Conservation (phyloP, 805 yeast species). For the Tetrapisispora arboricola region DNA sequence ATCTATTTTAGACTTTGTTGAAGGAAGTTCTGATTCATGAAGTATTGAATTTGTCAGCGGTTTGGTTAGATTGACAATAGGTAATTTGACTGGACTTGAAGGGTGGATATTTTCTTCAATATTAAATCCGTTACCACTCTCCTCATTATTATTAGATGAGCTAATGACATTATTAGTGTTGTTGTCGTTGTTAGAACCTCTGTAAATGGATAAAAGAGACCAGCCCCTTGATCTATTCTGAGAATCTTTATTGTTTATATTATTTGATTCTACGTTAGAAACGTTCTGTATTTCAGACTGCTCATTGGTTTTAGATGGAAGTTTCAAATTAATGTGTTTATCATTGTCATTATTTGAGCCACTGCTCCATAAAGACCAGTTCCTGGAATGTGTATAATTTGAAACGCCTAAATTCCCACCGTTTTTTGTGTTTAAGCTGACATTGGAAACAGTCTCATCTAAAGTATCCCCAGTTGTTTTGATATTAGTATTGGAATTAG, state of each 20-base stretch:
- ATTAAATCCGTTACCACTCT: too few relatives aligned
- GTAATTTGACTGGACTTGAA: not conserved
- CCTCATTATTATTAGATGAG: too few relatives aligned
- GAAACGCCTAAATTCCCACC: not conserved
- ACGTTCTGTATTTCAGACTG: not conserved
- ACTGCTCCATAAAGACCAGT: constrained; percentile 3
- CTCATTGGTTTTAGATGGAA: not conserved
- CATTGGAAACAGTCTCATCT: not conserved
- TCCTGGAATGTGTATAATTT: not conserved
- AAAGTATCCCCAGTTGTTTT: not conserved
- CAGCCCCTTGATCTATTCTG: constrained; percentile 9
- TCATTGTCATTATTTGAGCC: not conserved
- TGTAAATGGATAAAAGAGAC: constrained; percentile 15
- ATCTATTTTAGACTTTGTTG: constrained; percentile 1
- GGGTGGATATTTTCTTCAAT: not conserved
- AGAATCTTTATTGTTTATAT: not conserved
- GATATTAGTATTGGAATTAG: not conserved
- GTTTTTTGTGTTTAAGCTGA: not conserved
- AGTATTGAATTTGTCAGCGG: constrained; percentile 3
- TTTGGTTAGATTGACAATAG: constrained; percentile 1
- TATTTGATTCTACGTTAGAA: not conserved
- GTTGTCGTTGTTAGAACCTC: not conserved
- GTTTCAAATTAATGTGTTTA: not conserved
- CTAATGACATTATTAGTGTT: not conserved
- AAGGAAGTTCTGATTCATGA: not conserved